A percentile compares a stretch with the other conserved stretches of the same genome.
Conservation (phyloP, 192 early-diverging fungal genomes). For the Coemansia sp. region DNA sequence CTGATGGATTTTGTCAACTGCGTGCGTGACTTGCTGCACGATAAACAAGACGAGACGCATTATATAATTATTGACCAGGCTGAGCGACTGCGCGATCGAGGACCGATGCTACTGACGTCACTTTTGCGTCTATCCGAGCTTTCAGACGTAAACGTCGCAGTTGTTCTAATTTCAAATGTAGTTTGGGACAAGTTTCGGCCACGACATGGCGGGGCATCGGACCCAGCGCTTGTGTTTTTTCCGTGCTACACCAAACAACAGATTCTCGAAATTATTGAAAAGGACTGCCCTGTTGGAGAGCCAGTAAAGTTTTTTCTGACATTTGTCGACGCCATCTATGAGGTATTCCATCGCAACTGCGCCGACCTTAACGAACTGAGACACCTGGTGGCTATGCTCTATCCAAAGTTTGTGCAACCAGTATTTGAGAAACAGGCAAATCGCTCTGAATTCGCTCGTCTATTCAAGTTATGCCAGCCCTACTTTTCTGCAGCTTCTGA, state of each 20-base stretch:
- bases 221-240: conserved; percentile 70
- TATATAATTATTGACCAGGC: conserved; percentile 76
- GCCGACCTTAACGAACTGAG: conserved; percentile 85
- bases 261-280: conserved; percentile 66
- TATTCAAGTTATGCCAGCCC: conserved; percentile 75
- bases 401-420: conserved; percentile 86
- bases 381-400: conserved; percentile 77
- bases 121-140: conserved; percentile 72
- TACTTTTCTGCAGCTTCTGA: conserved; percentile 82
- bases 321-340: conserved; percentile 80
- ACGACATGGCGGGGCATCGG: conserved; percentile 59
- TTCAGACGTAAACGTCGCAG: conserved; percentile 56
- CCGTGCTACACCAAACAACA: conserved; percentile 73
- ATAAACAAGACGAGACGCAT: conserved; percentile 9
- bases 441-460: conserved; percentile 63
- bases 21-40: conserved; percentile 21
- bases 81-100: conserved; percentile 72
- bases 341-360: conserved; percentile 77
- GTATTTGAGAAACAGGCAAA: conserved; percentile 69
- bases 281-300: conserved; percentile 64
- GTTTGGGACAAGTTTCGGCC: conserved; percentile 79
- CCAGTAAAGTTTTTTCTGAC: conserved; percentile 62
- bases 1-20: conserved; percentile 68
- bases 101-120: conserved; percentile 63
- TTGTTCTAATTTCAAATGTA: conserved; percentile 72